Conservation (phyloP, 768 basidiomycete genomes). For the Hemileccinum impolitum region DNA sequence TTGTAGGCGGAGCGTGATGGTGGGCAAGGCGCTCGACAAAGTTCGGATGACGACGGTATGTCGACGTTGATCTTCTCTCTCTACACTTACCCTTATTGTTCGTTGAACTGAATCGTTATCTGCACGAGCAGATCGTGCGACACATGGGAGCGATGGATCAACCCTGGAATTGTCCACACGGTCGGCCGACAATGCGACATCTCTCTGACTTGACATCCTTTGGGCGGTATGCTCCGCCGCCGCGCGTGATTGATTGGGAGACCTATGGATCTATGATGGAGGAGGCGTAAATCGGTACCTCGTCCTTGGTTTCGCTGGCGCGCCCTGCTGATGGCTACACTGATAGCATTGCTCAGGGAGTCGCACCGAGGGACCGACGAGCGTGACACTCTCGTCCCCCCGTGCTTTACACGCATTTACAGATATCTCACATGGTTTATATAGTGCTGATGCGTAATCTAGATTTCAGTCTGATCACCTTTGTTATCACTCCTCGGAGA, state of each 20-base stretch:
- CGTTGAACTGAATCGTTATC: background rate
- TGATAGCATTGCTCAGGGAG: too few species aligned
- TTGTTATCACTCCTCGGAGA: too few species aligned
- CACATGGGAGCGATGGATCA: constrained; percentile 86
- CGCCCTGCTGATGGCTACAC: too few species aligned
- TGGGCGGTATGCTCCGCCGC: constrained; percentile 12
- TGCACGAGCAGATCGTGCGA: constrained; percentile 53
- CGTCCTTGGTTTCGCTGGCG: too few species aligned
- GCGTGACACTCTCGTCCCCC: too few species aligned
- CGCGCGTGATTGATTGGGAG: constrained; percentile 37
- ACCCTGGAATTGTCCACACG: constrained; percentile 89
- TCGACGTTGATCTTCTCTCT: background rate
- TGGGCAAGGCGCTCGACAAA: constrained; percentile 77
- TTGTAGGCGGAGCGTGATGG: constrained; percentile 95
- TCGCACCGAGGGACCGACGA: too few species aligned
- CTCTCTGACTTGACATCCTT: constrained; percentile 49
- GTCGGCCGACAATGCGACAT: constrained; percentile 81
- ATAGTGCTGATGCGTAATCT: constrained; percentile 13
- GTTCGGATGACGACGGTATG: constrained; percentile 75
- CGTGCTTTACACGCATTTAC: too few species aligned
- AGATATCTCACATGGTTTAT: constrained; percentile 7
- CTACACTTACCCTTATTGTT: background rate
- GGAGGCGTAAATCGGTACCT: background rate
- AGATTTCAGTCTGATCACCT: background rate
- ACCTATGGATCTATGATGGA: constrained; percentile 10